Evolutionary conservation across 78 protist genomes (phyloP).

Genomic region (Pirum gemmata): DNA sequence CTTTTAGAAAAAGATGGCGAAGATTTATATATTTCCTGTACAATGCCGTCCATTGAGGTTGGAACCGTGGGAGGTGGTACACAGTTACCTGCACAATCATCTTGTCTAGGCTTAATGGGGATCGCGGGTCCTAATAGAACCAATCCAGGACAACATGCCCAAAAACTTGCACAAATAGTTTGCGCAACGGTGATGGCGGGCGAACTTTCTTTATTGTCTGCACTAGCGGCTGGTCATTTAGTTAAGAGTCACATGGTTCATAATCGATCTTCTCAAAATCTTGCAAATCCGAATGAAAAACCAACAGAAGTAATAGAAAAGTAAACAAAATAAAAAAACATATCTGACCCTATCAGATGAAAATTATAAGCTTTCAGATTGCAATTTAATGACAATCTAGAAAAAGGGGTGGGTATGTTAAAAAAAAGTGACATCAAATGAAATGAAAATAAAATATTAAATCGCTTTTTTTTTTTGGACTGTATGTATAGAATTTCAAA

Average conservation of each 20-base stretch:
- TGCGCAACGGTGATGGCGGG: constrained; percentile 83
- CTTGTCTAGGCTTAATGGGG: constrained; percentile 69
- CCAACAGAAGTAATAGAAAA: too few species aligned
- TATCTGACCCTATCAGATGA: too few species aligned
- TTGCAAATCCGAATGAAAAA: neutral
- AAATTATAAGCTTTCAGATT: too few species aligned
- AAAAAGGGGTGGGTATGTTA: too few species aligned
- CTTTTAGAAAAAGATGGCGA: constrained; percentile 65
- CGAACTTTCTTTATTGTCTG: constrained; percentile 82
- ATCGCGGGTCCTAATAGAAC: constrained; percentile 60
- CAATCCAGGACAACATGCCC: constrained; percentile 17
- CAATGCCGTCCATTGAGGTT: constrained; percentile 92
- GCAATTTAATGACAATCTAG: too few species aligned
- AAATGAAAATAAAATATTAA: too few species aligned
- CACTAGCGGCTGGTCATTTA: constrained; percentile 75
- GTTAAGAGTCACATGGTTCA: constrained; percentile 68
- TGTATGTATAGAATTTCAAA: too few species aligned
- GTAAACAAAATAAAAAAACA: too few species aligned
- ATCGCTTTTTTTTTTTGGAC: too few species aligned
- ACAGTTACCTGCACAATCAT: constrained; percentile 56
- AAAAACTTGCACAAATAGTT: constrained; percentile 44
- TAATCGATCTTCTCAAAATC: constrained; percentile 57
- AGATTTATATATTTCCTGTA: constrained; percentile 62
- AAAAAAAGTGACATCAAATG: too few species aligned
- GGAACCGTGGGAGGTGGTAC: constrained; percentile 98